Conservation (phyloP, 345 rosid genomes). For the Firmiana major region DNA sequence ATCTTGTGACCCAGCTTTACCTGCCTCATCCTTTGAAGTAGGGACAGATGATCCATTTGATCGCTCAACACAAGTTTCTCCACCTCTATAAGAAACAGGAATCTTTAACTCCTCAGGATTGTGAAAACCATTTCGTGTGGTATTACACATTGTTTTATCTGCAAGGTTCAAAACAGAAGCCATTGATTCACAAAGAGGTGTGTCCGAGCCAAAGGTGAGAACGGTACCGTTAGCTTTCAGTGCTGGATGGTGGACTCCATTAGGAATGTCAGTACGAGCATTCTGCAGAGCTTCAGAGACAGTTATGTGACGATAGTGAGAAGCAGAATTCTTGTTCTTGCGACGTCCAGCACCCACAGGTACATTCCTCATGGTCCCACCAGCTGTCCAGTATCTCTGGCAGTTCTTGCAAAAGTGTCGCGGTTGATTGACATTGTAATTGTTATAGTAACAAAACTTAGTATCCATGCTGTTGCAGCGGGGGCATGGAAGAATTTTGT, state of each 20-base stretch:
- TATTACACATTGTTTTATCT: conserved; percentile 45
- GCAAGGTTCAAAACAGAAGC: conserved; percentile 72
- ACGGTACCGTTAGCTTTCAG: conserved; percentile 55
- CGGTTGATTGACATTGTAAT: conserved; percentile 91
- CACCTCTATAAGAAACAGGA: conserved; percentile 30
- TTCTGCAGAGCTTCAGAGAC: conserved; percentile 61
- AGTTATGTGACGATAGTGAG: conserved; percentile 65
- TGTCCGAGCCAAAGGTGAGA: conserved; percentile 70
- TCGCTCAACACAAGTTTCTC: conserved; percentile 26
- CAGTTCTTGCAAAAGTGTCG: conserved; percentile 92
- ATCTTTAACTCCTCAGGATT: conserved; percentile 43
- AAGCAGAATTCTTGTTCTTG: conserved; percentile 75
- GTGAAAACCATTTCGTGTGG: conserved; percentile 45
- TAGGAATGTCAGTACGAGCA: conserved; percentile 42
- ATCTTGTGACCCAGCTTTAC: conserved; percentile 30
- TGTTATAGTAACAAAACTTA: conserved; percentile 92
- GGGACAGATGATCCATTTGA: conserved; percentile 28
- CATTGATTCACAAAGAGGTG: conserved; percentile 79
- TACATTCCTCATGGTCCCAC: conserved; percentile 95
- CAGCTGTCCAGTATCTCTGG: conserved; percentile 98
- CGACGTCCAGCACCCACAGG: conserved; percentile 96
- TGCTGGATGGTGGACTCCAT: conserved; percentile 51
- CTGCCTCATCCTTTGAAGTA: conserved; percentile 25
- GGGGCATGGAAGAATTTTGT: conserved; percentile 84
- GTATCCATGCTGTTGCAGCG: conserved; percentile 95